These are phyloP conservation scores for Gyrodon lividus DNA, from an alignment of 768 basidiomycete genomes.

Conservation along the genomic window DNA sequence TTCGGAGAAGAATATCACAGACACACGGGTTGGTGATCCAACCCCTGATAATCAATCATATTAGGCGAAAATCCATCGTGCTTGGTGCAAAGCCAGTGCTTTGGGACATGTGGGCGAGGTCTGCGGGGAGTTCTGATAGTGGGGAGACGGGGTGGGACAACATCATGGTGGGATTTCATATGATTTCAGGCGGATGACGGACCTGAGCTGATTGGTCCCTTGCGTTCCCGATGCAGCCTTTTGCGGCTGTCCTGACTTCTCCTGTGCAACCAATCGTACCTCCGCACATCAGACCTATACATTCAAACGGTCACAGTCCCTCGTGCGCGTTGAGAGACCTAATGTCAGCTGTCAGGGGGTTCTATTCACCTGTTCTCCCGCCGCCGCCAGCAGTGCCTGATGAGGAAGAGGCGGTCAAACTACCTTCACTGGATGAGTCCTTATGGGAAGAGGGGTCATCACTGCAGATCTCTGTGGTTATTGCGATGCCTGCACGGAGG, in stretches of 20 bases:
- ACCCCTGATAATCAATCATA: not conserved
- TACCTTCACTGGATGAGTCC: not conserved
- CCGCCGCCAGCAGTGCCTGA: not conserved
- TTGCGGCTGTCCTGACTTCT: slow-evolving; percentile 18
- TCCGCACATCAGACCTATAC: not conserved
- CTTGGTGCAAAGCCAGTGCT: slow-evolving; percentile 38
- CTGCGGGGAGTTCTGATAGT: slow-evolving; percentile 1
- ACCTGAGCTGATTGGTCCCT: slow-evolving; percentile 6
- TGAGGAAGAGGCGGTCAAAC: not conserved
- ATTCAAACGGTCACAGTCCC: not conserved
- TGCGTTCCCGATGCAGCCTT: slow-evolving; percentile 18
- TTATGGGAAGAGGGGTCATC: slow-evolving; percentile 13
- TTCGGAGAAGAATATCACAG: slow-evolving; percentile 39
- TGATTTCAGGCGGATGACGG: not conserved
- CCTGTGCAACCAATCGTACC: not conserved
- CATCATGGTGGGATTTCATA: slow-evolving; percentile 37
- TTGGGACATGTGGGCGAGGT: slow-evolving; percentile 43
- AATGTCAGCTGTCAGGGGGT: slow-evolving; percentile 3
- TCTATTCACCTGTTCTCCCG: not conserved
- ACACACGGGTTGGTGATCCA: slow-evolving; percentile 15
- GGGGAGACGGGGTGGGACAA: slow-evolving; percentile 36
- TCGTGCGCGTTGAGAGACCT: not conserved
- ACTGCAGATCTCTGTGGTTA: slow-evolving; percentile 40
- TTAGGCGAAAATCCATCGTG: not conserved
- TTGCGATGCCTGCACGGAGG: slow-evolving; percentile 39